These are phyloP conservation scores for Mortierella sp. DNA, from an alignment of 371 early-diverging fungal species.

Conservation along the genomic window DNA sequence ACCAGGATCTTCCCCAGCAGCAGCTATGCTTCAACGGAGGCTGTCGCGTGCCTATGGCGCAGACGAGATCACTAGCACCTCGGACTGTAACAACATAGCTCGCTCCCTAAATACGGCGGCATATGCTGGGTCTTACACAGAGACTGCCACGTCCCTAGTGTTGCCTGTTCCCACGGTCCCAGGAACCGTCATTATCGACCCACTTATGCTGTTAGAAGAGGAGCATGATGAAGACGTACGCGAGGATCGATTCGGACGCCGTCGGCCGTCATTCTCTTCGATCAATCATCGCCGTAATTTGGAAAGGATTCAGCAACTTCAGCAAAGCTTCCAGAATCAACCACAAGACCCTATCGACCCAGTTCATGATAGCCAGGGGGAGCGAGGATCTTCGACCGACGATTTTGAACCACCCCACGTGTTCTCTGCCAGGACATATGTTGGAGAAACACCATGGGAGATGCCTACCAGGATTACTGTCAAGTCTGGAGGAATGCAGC, in stretches of 20 bases:
- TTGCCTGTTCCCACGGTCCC: conserved; percentile 8
- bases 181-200: conserved; percentile 37
- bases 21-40: conserved; percentile 48
- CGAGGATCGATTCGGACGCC: conserved; percentile 25
- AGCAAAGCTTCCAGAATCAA: neutral
- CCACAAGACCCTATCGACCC: too few species aligned
- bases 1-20: conserved; percentile 48
- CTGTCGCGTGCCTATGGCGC: conserved; percentile 41
- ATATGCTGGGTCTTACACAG: conserved; percentile 17
- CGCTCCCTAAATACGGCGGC: conserved; percentile 4
- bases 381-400: too few species aligned
- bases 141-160: conserved; percentile 1
- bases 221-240: conserved; percentile 42
- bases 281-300: conserved; percentile 41
- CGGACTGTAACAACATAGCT: neutral
- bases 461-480: conserved; percentile 50
- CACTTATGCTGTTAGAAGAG: conserved; percentile 50
- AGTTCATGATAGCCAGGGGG: too few species aligned
- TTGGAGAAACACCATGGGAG: conserved; percentile 49
- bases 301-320: conserved; percentile 19
- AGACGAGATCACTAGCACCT: too few species aligned
- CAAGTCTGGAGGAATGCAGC: conserved; percentile 37
- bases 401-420: conserved; percentile 50
- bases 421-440: conserved; percentile 48
- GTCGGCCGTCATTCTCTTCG: conserved; percentile 31